Conservation (phyloP, 345 rosid genomes). For the Linum trigynum region DNA sequence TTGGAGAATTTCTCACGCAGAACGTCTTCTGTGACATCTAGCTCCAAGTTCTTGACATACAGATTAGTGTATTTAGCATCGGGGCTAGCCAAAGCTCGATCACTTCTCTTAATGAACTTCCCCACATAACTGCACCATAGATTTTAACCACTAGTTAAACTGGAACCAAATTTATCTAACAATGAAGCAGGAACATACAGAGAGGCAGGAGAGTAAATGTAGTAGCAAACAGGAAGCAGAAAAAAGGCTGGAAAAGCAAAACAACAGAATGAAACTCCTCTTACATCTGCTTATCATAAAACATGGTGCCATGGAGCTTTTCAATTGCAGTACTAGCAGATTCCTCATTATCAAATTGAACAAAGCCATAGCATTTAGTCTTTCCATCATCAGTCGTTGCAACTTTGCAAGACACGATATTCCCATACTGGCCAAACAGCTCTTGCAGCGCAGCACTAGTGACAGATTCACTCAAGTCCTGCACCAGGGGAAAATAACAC, state of each 20-base stretch:
- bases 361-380: constrained; percentile 68
- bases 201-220: background rate
- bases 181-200: background rate
- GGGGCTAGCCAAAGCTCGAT: constrained; percentile 34
- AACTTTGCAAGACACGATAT: constrained; percentile 56
- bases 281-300: constrained; percentile 55
- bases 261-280: constrained; percentile 10
- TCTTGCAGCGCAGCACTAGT: constrained; percentile 38
- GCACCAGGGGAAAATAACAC: constrained; percentile 8
- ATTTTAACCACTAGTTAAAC: background rate
- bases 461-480: constrained; percentile 54
- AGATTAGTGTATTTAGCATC: constrained; percentile 60
- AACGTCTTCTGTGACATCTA: constrained; percentile 39
- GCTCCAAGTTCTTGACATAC: constrained; percentile 59
- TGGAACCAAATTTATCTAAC: background rate
- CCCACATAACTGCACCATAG: constrained; percentile 42
- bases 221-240: no score
- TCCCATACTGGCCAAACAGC: constrained; percentile 49
- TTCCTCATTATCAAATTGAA: constrained; percentile 47
- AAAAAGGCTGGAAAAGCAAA: background rate
- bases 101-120: constrained; percentile 49
- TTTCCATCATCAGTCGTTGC: constrained; percentile 49
- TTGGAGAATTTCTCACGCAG: constrained; percentile 43
- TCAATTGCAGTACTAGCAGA: constrained; percentile 64
- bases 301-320: constrained; percentile 33